phyloP scores from a whole-genome alignment of 1,284 basidiomycete species.

The Fomes fomentarius region DNA sequence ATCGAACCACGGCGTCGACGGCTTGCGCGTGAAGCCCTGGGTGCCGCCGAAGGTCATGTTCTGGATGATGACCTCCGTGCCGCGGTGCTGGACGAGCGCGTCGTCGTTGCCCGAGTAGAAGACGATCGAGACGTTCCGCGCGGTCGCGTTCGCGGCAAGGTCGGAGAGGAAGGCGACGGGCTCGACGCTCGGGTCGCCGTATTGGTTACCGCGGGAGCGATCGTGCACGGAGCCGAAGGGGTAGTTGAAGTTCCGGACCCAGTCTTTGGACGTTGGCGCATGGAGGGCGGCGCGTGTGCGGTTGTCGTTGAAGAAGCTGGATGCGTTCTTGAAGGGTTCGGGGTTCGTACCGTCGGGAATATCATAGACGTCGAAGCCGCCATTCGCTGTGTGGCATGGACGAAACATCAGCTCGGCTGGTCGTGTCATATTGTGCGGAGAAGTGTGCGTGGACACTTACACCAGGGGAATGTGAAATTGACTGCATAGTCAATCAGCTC shows the following conservation, averaged over 20 bases:
- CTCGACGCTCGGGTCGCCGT: slow-evolving; percentile 46
- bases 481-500: slow-evolving; percentile 39
- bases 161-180: slow-evolving; percentile 36
- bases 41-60: slow-evolving; percentile 57
- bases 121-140: slow-evolving; percentile 31
- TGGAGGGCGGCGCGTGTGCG: slow-evolving; percentile 61
- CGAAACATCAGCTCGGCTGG: not conserved
- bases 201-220: slow-evolving; percentile 26
- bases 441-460: slow-evolving; percentile 41
- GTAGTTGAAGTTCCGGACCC: slow-evolving; percentile 50
- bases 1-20: slow-evolving; percentile 56
- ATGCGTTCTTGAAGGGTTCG: slow-evolving; percentile 48
- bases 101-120: slow-evolving; percentile 38
- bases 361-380: slow-evolving; percentile 45
- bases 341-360: slow-evolving; percentile 58
- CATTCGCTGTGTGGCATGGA: slow-evolving; percentile 11
- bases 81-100: slow-evolving; percentile 29
- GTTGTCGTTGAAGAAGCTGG: slow-evolving; percentile 62
- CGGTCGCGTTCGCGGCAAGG: slow-evolving; percentile 32
- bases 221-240: slow-evolving; percentile 46
- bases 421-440: not conserved
- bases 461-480: slow-evolving; percentile 59
- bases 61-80: slow-evolving; percentile 55
- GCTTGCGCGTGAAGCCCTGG: slow-evolving; percentile 65
- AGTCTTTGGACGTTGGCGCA: slow-evolving; percentile 63